phyloP scores from a whole-genome alignment of 2,329 filamentous ascomycete genomes.

The Lasiodiplodia sp. region DNA sequence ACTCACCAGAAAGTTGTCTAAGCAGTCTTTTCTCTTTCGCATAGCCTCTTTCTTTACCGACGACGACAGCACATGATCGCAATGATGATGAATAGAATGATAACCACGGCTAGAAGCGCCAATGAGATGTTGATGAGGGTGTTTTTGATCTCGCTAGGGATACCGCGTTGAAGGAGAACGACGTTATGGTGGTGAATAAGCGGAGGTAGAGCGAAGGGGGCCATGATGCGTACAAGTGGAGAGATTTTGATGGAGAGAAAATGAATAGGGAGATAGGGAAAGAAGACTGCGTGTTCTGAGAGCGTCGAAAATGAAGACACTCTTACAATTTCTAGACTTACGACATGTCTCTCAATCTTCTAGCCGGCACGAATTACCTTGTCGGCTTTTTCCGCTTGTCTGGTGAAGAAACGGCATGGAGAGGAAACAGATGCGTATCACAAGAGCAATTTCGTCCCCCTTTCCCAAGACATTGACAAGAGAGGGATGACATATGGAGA shows the following conservation, averaged over 20 bases:
- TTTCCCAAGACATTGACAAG: not conserved
- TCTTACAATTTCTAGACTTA: not conserved
- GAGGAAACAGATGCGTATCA: not conserved
- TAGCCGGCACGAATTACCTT: not conserved
- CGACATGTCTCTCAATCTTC: not conserved
- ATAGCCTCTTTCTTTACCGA: not conserved
- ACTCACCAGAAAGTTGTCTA: not conserved
- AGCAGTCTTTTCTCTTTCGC: not conserved
- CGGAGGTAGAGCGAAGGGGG: not conserved
- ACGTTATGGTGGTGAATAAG: not conserved
- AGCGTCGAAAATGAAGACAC: too few relatives aligned
- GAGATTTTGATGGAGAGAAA: not conserved
- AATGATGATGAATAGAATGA: conserved; percentile 7
- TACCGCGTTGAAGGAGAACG: not conserved
- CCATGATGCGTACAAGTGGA: not conserved
- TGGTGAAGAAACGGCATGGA: not conserved
- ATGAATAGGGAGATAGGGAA: not conserved
- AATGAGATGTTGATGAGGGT: conserved; percentile 8
- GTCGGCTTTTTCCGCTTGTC: not conserved
- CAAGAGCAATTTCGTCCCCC: not conserved
- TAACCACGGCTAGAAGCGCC: not conserved
- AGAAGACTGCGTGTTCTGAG: not conserved
- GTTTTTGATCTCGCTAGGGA: not conserved
- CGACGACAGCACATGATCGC: conserved; percentile 11
- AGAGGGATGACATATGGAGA: not conserved